Conservation (phyloP, 805 yeast species). For the Kuraishia piskuri region DNA sequence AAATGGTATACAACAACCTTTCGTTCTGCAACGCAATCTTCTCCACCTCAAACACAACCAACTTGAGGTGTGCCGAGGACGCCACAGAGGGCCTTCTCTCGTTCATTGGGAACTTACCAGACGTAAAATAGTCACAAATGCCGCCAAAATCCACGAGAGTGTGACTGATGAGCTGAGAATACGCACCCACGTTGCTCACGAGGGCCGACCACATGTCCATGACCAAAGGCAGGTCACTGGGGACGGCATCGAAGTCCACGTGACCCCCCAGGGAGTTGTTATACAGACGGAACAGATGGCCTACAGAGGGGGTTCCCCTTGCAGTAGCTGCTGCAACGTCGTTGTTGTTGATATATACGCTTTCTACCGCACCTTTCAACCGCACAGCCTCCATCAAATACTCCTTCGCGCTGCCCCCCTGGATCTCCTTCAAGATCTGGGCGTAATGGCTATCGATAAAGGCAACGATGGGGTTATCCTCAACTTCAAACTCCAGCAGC, state of each 20-base stretch:
- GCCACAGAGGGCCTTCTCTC: neutral
- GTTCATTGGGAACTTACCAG: constrained; percentile 32
- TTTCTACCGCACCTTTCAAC: constrained; percentile 29
- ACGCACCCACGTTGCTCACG: constrained; percentile 17
- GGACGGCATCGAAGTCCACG: constrained; percentile 3
- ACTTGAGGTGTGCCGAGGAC: constrained; percentile 21
- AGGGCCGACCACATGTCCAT: constrained; percentile 53
- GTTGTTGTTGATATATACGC: constrained; percentile 19
- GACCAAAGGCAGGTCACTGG: constrained; percentile 41
- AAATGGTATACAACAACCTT: constrained; percentile 17
- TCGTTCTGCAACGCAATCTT: constrained; percentile 25
- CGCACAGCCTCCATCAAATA: constrained; percentile 29
- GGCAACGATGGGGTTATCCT: constrained; percentile 54
- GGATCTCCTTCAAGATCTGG: constrained; percentile 27
- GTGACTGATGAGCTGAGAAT: constrained; percentile 23
- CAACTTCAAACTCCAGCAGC: constrained; percentile 53
- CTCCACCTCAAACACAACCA: constrained; percentile 34
- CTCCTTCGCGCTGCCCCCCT: constrained; percentile 30
- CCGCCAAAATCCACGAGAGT: constrained; percentile 45
- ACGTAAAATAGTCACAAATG: constrained; percentile 44
- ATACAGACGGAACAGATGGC: neutral
- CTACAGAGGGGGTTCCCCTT: neutral
- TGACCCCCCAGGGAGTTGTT: neutral
- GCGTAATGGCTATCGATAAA: constrained; percentile 49
- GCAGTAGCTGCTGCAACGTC: neutral